Percentiles rank a stretch among this genome's conserved stretches.
These are phyloP conservation scores for Volvox africanus DNA, from an alignment of 139 green algal genomes.

Conservation along the genomic window DNA sequence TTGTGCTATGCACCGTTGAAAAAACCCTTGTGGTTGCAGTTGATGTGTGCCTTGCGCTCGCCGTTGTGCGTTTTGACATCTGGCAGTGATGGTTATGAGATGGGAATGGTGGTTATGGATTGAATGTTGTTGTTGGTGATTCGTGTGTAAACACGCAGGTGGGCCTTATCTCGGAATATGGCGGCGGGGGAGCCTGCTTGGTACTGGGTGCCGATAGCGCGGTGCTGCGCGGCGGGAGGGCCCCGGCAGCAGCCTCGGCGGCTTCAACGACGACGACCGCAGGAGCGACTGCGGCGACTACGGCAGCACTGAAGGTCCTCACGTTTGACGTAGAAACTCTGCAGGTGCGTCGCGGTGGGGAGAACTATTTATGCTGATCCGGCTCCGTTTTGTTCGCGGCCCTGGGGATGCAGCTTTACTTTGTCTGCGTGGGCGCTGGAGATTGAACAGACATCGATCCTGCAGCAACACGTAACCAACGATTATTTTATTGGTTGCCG, in stretches of 20 bases:
- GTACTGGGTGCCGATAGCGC: constrained; percentile 75
- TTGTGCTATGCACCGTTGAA: too few relatives aligned
- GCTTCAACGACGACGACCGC: neutral
- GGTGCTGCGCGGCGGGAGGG: constrained; percentile 57
- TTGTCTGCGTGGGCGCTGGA: too few relatives aligned
- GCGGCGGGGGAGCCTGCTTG: constrained; percentile 38
- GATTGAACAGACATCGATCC: too few relatives aligned
- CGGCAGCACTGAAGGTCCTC: neutral
- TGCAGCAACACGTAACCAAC: too few relatives aligned
- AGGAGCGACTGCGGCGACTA: neutral
- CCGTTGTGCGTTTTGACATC: too few relatives aligned
- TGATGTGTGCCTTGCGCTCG: too few relatives aligned
- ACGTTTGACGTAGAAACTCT: constrained; percentile 57
- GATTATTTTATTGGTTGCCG: too few relatives aligned
- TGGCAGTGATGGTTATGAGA: too few relatives aligned
- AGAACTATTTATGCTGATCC: neutral
- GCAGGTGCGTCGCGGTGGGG: neutral
- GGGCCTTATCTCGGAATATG: neutral
- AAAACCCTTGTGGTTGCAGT: too few relatives aligned
- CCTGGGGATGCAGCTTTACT: too few relatives aligned
- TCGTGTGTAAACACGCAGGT: constrained; percentile 64
- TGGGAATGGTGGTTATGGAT: too few relatives aligned
- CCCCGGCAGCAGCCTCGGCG: neutral
- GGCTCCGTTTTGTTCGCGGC: too few relatives aligned
- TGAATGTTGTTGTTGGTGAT: constrained; percentile 21